Percentiles rank a stretch among this genome's conserved stretches.
Conservation (phyloP, 129 eudicot species). For the Heracleum sosnowskyi region DNA sequence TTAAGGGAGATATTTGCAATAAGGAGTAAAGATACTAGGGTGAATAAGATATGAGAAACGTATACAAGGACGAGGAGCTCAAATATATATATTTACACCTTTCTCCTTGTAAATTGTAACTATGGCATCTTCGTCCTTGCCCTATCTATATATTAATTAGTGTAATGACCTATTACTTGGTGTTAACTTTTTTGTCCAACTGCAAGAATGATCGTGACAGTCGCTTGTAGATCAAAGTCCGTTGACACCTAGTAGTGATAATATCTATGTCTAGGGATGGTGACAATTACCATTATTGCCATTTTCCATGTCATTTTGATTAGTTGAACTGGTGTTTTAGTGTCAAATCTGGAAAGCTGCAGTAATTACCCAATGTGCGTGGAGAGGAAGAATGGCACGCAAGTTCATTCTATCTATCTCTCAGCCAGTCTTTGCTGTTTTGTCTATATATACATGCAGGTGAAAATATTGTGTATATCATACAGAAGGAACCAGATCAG, state of each 20-base stretch:
- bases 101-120: not conserved
- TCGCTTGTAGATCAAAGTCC: not conserved
- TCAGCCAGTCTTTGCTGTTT: slow-evolving; percentile 14
- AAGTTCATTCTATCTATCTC: not conserved
- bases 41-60: too few relatives aligned
- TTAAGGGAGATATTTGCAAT: too few relatives aligned
- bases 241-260: not conserved
- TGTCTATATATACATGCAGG: not conserved
- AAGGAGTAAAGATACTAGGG: too few relatives aligned
- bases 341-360: slow-evolving; percentile 54
- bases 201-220: not conserved
- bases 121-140: not conserved
- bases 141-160: too few relatives aligned
- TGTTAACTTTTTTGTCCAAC: not conserved
- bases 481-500: not conserved
- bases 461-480: not conserved
- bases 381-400: slow-evolving; percentile 46
- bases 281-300: not conserved
- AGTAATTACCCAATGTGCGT: slow-evolving; percentile 53
- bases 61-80: too few relatives aligned
- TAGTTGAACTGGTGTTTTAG: slow-evolving; percentile 24
- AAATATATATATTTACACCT: not conserved
- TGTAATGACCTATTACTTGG: not conserved
- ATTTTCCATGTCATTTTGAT: slow-evolving; percentile 1
- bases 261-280: not conserved